Evolutionary conservation across 805 yeast genomes (phyloP).

Genomic region (Wickerhamiella azyma): DNA sequence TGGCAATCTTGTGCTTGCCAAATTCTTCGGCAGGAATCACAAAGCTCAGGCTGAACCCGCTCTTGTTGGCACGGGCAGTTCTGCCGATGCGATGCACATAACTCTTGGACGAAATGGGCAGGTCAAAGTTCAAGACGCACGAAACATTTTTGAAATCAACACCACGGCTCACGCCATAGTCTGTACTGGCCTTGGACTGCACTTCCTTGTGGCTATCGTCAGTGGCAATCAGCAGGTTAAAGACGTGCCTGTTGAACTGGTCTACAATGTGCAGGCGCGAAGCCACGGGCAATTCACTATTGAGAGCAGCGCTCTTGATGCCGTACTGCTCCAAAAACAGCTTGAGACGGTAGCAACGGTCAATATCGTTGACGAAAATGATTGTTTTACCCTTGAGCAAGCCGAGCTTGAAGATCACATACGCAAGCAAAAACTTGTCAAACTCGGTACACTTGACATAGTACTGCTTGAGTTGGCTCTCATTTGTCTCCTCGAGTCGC

Average conservation of each 20-base stretch:
- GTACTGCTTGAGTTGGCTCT: conserved; percentile 56
- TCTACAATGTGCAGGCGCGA: conserved; percentile 92
- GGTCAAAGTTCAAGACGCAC: conserved; percentile 88
- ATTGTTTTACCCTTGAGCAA: conserved; percentile 84
- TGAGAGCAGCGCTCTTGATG: conserved; percentile 70
- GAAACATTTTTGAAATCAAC: conserved; percentile 94
- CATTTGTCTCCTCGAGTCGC: conserved; percentile 60
- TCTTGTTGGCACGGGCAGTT: conserved; percentile 93
- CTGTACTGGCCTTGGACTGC: conserved; percentile 26
- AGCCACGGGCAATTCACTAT: conserved; percentile 83
- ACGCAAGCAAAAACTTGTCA: conserved; percentile 81
- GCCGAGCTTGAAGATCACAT: conserved; percentile 79
- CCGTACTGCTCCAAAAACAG: conserved; percentile 92
- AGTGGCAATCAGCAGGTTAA: conserved; percentile 80
- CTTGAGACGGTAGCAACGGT: conserved; percentile 86
- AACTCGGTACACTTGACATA: conserved; percentile 77
- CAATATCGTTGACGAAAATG: conserved; percentile 83
- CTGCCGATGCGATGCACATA: conserved; percentile 92
- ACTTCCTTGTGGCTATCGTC: conserved; percentile 40
- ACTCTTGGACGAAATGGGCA: conserved; percentile 78
- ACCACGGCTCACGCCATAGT: conserved; percentile 92
- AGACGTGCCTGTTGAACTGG: conserved; percentile 82
- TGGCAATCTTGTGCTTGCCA: conserved; percentile 79
- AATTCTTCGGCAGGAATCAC: conserved; percentile 71
- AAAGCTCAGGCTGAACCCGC: conserved; percentile 90